These are phyloP conservation scores for Penicillium sp. DNA, from an alignment of 2,329 filamentous ascomycete genomes.

Conservation along the genomic window DNA sequence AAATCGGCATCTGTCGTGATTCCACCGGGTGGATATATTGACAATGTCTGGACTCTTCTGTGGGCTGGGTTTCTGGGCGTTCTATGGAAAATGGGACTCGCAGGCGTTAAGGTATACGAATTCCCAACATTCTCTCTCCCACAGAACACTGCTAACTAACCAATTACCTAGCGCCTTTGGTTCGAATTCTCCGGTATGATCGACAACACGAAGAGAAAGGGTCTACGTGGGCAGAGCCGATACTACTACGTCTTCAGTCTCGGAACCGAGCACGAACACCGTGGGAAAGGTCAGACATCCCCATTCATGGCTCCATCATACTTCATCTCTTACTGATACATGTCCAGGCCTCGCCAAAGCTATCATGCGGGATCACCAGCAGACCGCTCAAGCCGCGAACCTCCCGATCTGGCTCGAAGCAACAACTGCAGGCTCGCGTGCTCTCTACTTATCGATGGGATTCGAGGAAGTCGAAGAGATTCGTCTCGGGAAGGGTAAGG, in stretches of 20 bases:
- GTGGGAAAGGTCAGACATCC: constrained; percentile 17
- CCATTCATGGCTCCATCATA: not conserved
- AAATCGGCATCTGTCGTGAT: constrained; percentile 23
- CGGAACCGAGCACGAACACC: constrained; percentile 23
- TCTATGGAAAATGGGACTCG: constrained; percentile 19
- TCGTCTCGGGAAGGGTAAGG: constrained; percentile 22
- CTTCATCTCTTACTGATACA: not conserved
- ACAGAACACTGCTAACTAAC: not conserved
- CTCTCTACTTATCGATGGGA: constrained; percentile 22
- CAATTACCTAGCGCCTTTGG: constrained; percentile 16
- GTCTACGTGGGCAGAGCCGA: constrained; percentile 16
- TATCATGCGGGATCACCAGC: constrained; percentile 20
- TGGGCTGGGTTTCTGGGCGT: constrained; percentile 21
- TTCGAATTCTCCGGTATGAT: constrained; percentile 23
- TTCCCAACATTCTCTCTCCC: not conserved
- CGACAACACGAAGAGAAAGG: constrained; percentile 21
- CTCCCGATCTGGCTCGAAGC: constrained; percentile 28
- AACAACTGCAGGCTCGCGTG: constrained; percentile 16
- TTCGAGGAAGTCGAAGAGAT: constrained; percentile 25
- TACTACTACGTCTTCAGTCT: constrained; percentile 28
- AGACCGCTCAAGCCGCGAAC: constrained; percentile 15
- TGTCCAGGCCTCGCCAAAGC: constrained; percentile 20
- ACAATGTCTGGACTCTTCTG: constrained; percentile 20
- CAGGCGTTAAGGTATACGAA: constrained; percentile 14
- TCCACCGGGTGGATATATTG: constrained; percentile 17